Evolutionary conservation across 2,329 filamentous ascomycete genomes (phyloP), one percentile per base, ranked within the genome.

Genomic region (Trichoderma polysporum): DNA sequence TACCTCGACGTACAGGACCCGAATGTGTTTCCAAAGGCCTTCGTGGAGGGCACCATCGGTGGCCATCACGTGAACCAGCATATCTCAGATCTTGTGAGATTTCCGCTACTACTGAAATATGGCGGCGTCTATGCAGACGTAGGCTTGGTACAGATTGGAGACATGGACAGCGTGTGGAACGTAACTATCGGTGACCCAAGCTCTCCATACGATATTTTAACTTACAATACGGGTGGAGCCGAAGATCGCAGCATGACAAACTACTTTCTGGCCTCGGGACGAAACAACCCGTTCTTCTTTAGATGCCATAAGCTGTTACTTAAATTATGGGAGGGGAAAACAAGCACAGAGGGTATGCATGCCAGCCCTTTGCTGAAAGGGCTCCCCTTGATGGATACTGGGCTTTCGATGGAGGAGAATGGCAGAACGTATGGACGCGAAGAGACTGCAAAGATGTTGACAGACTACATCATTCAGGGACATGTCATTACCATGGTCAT

Each of bases 91-190:
- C 81, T 89, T 1, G 83, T 88, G 3, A 82, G 86, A 1, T 87
- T 79, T 70, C 86, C 86, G 2, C 76, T 88, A 13, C 74, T 88
- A n/a, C 77, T 86, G 12, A 80, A 76, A 64, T 85, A 87, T 69
- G 86, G 86, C 54, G 86, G 86, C 31, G 79, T 87, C 0, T 88
- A 87, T 70, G 81, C 84, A 0, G 86, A 88, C 69, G 85, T 85
- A 0, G 85, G 86, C 0, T 73, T 86, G 69, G 78, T 88, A 68
- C 83, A 84, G 67, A 86, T 88, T 68, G 85, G 85, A 7, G 84
- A 88, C 74, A 69, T 88, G 2, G 81, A 88, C 71, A 72, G 76
- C 4, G 73, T 88, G 10, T 89, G 85, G 85, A 76, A 77, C 56
- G 70, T 78, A 58, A 85, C 82, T 0, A 74, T 88, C 8, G 81